Conservation (phyloP, 768 basidiomycete genomes). For the Cantharellus cinnabarinus region DNA sequence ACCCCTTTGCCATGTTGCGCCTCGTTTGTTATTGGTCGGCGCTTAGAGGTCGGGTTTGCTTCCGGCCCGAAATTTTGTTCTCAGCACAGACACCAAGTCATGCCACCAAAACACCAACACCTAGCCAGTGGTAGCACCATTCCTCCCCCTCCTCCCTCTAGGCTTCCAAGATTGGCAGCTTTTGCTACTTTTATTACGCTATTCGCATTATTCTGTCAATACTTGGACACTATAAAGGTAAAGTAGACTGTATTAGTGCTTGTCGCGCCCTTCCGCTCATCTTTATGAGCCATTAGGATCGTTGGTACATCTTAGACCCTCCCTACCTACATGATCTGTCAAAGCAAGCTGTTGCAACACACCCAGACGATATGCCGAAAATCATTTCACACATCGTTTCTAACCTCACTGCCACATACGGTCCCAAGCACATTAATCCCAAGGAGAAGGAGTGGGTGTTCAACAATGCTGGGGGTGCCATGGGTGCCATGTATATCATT, state of each 20-base stretch:
- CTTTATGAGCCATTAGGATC: constrained; percentile 28
- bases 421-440: constrained; percentile 31
- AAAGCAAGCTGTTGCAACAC: constrained; percentile 45
- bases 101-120: background rate
- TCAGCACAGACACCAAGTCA: background rate
- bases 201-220: constrained; percentile 9
- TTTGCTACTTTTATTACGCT: constrained; percentile 8
- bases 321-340: constrained; percentile 49
- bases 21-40: background rate
- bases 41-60: background rate
- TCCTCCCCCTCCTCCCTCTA: background rate
- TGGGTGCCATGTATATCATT: constrained; percentile 96
- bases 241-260: background rate
- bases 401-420: constrained; percentile 58
- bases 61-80: background rate
- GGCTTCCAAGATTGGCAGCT: background rate
- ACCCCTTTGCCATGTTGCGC: background rate
- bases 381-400: constrained; percentile 69
- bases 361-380: constrained; percentile 40
- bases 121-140: background rate
- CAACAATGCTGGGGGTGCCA: constrained; percentile 93
- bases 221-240: constrained; percentile 15
- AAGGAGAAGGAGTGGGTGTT: constrained; percentile 74
- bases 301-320: constrained; percentile 77
- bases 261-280: background rate